Percentiles rank a stretch among this genome's conserved stretches.
Conservation (phyloP, 495 filamentous ascomycete genomes). For the Chaetomium fimeti region DNA sequence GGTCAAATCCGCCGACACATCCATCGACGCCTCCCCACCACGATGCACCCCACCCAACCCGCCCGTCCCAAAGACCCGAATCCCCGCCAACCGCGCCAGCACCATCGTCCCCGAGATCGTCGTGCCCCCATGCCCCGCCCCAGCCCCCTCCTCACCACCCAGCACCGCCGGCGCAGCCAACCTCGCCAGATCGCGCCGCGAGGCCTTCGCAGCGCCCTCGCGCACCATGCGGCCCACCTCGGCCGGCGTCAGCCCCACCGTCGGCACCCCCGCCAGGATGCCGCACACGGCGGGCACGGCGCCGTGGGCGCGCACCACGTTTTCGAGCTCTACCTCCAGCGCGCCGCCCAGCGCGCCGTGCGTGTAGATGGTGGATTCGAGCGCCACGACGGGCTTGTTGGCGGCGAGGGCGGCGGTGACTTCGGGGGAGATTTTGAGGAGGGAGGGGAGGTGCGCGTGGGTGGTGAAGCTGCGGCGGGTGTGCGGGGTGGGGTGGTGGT, state of each 20-base stretch:
- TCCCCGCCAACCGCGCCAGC: constrained; percentile 81
- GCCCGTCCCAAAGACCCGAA: constrained; percentile 88
- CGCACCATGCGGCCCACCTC: constrained; percentile 71
- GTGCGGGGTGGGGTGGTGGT: background rate
- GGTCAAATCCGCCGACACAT: constrained; percentile 91
- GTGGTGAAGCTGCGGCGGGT: constrained; percentile 8
- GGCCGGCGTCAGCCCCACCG: constrained; percentile 67
- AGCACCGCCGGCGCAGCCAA: constrained; percentile 56
- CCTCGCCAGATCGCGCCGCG: constrained; percentile 79
- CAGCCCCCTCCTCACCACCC: constrained; percentile 57
- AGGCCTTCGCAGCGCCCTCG: constrained; percentile 72
- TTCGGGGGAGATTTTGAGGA: constrained; percentile 77
- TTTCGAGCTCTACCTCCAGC: constrained; percentile 77
- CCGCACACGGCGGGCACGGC: constrained; percentile 92
- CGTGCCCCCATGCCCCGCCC: constrained; percentile 75
- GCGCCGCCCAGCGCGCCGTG: constrained; percentile 82
- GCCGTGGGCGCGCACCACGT: constrained; percentile 72
- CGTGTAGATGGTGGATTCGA: constrained; percentile 81
- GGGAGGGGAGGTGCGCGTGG: constrained; percentile 26
- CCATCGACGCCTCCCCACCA: constrained; percentile 80
- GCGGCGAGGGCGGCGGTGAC: constrained; percentile 70
- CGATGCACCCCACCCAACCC: constrained; percentile 88
- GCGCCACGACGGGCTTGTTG: constrained; percentile 78
- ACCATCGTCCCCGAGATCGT: constrained; percentile 93
- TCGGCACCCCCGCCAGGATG: constrained; percentile 74